phyloP scores from a whole-genome alignment of 371 early-diverging fungal genomes.

The Vairimorpha ceranae region DNA sequence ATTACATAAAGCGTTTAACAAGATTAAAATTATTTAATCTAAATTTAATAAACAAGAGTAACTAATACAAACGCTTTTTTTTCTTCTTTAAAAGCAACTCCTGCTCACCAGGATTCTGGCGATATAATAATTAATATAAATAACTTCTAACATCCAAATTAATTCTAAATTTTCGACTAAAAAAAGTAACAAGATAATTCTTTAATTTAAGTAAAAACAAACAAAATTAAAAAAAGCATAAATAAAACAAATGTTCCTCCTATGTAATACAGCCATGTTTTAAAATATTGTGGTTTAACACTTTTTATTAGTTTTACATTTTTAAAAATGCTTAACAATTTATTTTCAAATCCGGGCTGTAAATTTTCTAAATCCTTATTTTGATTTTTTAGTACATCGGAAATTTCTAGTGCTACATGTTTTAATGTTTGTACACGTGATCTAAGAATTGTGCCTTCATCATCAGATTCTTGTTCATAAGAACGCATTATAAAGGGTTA shows the following conservation, averaged over 20 bases:
- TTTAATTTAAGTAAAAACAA: slow-evolving; percentile 20
- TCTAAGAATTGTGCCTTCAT: slow-evolving; percentile 20
- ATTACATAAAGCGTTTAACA: too few relatives aligned
- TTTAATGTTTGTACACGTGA: slow-evolving; percentile 17
- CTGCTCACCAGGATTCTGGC: too few relatives aligned
- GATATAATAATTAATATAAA: too few relatives aligned
- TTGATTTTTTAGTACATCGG: slow-evolving; percentile 23
- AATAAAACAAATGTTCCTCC: slow-evolving; percentile 9
- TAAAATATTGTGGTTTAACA: slow-evolving; percentile 12
- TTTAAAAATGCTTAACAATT: slow-evolving; percentile 11
- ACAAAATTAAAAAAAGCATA: slow-evolving; percentile 30
- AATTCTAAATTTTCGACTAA: too few relatives aligned
- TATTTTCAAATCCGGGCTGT: slow-evolving; percentile 19
- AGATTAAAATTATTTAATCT: too few relatives aligned
- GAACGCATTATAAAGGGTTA: not conserved
- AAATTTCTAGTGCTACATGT: slow-evolving; percentile 34
- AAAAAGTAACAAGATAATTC: too few relatives aligned
- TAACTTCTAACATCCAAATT: too few relatives aligned
- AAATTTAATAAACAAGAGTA: too few relatives aligned
- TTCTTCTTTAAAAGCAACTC: too few relatives aligned
- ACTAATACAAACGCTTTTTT: too few relatives aligned
- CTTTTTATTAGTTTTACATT: slow-evolving; percentile 16
- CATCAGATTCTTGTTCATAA: slow-evolving; percentile 15
- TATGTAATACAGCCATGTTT: slow-evolving; percentile 24
- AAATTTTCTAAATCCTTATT: slow-evolving; percentile 11